Percentiles rank a stretch among this genome's conserved stretches.
These are phyloP conservation scores for Rhizophora apiculata DNA, from an alignment of 345 rosid genomes.

Conservation along the genomic window DNA sequence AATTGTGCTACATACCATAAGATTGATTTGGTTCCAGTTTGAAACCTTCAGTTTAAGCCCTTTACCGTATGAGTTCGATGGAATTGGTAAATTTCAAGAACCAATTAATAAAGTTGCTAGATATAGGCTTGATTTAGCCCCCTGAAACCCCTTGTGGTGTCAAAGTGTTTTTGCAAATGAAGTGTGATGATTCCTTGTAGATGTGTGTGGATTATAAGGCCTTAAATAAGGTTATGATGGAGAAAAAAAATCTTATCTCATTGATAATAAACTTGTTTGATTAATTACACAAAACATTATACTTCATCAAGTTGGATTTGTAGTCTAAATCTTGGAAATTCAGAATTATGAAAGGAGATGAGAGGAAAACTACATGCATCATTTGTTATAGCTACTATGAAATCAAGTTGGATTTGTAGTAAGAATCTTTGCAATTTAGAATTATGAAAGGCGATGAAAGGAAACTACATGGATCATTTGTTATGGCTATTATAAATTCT, in stretches of 20 bases:
- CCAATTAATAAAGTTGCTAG: no score
- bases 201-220: not conserved
- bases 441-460: no score
- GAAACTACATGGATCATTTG: no score
- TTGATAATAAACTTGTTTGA: not conserved
- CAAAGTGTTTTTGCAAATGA: not conserved
- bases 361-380: not conserved
- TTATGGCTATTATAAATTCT: no score
- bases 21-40: not conserved
- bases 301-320: not conserved
- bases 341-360: not conserved
- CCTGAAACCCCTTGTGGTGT: not conserved
- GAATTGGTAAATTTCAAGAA: not conserved
- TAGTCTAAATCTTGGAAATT: not conserved
- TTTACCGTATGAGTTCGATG: not conserved
- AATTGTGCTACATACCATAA: not conserved
- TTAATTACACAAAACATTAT: not conserved
- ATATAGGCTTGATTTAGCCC: not conserved
- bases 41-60: not conserved
- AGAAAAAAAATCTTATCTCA: not conserved
- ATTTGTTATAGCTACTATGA: no score
- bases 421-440: no score
- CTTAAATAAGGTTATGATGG: not conserved
- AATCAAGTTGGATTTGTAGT: no score
- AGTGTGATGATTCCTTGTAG: not conserved